These are phyloP conservation scores for Fusarium metavorans DNA, from an alignment of 2,329 filamentous ascomycete species.

Conservation along the genomic window DNA sequence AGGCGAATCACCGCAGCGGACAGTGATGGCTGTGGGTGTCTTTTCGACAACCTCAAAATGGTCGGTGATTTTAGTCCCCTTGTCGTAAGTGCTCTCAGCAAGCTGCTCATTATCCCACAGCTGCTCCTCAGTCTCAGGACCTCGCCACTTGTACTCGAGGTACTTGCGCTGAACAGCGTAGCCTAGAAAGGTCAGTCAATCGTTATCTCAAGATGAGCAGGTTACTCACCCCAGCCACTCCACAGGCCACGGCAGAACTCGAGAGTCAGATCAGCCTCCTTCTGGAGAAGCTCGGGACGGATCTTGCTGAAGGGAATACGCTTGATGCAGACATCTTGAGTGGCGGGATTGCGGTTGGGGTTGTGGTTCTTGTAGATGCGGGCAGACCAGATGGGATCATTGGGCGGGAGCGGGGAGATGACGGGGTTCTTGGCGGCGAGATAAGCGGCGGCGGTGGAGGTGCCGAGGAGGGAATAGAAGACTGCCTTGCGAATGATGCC, in stretches of 20 bases:
- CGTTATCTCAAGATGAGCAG: not conserved
- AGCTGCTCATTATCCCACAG: slow-evolving; percentile 72
- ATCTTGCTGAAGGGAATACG: slow-evolving; percentile 73
- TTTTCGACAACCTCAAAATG: slow-evolving; percentile 80
- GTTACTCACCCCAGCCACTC: slow-evolving; percentile 66
- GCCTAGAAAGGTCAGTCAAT: slow-evolving; percentile 50
- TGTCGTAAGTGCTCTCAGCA: slow-evolving; percentile 66
- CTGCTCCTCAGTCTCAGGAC: slow-evolving; percentile 66
- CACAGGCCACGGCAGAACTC: slow-evolving; percentile 77
- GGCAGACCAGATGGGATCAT: slow-evolving; percentile 72
- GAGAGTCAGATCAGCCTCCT: slow-evolving; percentile 68
- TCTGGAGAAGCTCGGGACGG: slow-evolving; percentile 72
- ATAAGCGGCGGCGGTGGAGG: slow-evolving; percentile 62
- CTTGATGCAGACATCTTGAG: slow-evolving; percentile 74
- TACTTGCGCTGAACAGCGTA: slow-evolving; percentile 70
- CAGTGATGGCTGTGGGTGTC: slow-evolving; percentile 68
- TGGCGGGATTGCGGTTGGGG: slow-evolving; percentile 70
- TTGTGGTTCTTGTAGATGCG: slow-evolving; percentile 70
- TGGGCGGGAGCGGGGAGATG: slow-evolving; percentile 66
- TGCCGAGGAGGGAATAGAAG: slow-evolving; percentile 60
- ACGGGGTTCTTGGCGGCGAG: slow-evolving; percentile 66
- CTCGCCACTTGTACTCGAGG: slow-evolving; percentile 69
- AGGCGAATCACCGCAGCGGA: slow-evolving; percentile 76
- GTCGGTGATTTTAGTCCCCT: slow-evolving; percentile 74
- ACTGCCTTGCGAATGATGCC: slow-evolving; percentile 63